Conservation (phyloP, 2,329 filamentous ascomycete species). For the Colletotrichum salicis region DNA sequence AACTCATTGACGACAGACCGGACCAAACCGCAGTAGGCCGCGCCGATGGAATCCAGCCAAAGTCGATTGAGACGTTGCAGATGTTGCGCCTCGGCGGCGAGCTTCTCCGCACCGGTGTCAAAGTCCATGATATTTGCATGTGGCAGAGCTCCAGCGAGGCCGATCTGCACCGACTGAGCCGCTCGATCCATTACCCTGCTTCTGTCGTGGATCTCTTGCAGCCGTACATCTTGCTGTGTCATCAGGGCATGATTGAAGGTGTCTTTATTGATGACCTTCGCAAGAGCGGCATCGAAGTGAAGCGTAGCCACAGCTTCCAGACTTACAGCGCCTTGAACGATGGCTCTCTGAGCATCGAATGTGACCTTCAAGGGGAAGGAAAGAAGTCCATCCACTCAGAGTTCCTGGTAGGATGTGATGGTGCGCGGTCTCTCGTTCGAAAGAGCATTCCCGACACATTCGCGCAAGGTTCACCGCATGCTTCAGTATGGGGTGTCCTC, state of each 20-base stretch:
- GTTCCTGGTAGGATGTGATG: slow-evolving; percentile 69
- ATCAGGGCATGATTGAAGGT: slow-evolving; percentile 71
- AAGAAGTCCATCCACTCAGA: slow-evolving; percentile 49
- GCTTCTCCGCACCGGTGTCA: slow-evolving; percentile 36
- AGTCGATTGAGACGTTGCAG: slow-evolving; percentile 27
- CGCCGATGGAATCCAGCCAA: slow-evolving; percentile 23
- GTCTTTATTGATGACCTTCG: slow-evolving; percentile 65
- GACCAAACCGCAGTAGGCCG: slow-evolving; percentile 20
- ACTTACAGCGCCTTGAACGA: neutral
- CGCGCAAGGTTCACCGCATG: slow-evolving; percentile 49
- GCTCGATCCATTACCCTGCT: slow-evolving; percentile 29
- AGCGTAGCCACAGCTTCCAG: slow-evolving; percentile 42
- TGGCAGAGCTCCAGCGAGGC: slow-evolving; percentile 14
- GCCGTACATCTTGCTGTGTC: slow-evolving; percentile 49
- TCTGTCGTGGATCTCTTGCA: slow-evolving; percentile 46
- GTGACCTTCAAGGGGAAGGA: neutral
- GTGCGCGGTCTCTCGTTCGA: slow-evolving; percentile 65
- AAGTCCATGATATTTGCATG: slow-evolving; percentile 42
- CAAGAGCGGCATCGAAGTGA: slow-evolving; percentile 59
- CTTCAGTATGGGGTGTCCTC: slow-evolving; percentile 65
- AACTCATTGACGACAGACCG: slow-evolving; percentile 17
- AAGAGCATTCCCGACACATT: slow-evolving; percentile 55
- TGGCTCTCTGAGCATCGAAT: slow-evolving; percentile 7
- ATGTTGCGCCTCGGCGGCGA: slow-evolving; percentile 23
- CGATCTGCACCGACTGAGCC: slow-evolving; percentile 42